Evolutionary conservation across 2,329 filamentous ascomycete species (phyloP).

Genomic region (Xylariales sp.): DNA sequence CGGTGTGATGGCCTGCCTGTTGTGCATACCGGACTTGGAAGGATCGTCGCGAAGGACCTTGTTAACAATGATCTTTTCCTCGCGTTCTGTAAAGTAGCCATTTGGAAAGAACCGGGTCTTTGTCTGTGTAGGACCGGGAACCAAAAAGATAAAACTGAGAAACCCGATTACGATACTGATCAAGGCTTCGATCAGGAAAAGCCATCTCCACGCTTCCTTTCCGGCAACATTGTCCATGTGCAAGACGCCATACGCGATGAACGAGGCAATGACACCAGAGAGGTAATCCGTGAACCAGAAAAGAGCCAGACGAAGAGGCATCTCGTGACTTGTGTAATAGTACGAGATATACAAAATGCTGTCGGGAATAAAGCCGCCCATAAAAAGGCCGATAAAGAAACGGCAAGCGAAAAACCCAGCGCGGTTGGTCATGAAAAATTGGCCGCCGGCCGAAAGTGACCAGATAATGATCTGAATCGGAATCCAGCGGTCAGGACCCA

Average conservation of each 20-base stretch:
- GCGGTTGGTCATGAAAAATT: slow-evolving; percentile 20
- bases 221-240: too few species aligned
- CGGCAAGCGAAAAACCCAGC: slow-evolving; percentile 26
- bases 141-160: too few species aligned
- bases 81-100: too few species aligned
- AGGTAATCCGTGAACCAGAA: slow-evolving; percentile 4
- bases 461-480: slow-evolving; percentile 22
- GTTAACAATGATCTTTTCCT: slow-evolving; percentile 9
- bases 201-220: too few species aligned
- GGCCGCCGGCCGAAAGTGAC: slow-evolving; percentile 16
- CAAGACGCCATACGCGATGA: too few species aligned
- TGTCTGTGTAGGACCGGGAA: too few species aligned
- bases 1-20: slow-evolving; percentile 41
- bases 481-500: slow-evolving; percentile 20
- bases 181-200: too few species aligned
- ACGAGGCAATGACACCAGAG: slow-evolving; percentile 1
- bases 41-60: slow-evolving; percentile 50
- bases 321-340: slow-evolving; percentile 1
- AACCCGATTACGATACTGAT: too few species aligned
- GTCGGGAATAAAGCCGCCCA: slow-evolving; percentile 43
- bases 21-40: slow-evolving; percentile 43
- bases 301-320: slow-evolving; percentile 2
- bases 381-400: slow-evolving; percentile 55
- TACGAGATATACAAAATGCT: slow-evolving; percentile 2
- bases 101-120: too few species aligned